phyloP scores from a whole-genome alignment of 2,329 filamentous ascomycete species.

The Xylaria sp. region DNA sequence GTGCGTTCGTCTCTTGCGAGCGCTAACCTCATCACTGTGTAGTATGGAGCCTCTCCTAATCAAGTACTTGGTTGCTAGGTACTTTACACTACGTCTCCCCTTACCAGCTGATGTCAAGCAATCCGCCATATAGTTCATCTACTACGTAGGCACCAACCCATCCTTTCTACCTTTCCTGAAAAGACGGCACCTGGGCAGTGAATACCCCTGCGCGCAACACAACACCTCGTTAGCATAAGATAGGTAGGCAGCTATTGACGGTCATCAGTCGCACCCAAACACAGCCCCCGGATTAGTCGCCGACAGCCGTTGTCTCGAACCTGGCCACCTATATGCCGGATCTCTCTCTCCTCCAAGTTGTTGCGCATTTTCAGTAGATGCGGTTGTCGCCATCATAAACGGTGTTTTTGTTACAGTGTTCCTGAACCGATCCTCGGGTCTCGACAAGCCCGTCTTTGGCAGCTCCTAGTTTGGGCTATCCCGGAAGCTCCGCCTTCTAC shows the following conservation, averaged over 20 bases:
- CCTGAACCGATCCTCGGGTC: not conserved
- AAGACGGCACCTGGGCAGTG: not conserved
- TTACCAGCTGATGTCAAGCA: conserved; percentile 22
- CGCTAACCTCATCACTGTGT: not conserved
- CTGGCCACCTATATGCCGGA: conserved; percentile 9
- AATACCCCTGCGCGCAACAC: conserved; percentile 10
- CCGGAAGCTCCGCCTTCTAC: conserved; percentile 28
- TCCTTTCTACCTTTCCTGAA: conserved; percentile 4
- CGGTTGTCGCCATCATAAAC: conserved; percentile 11
- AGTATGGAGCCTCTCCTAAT: conserved; percentile 3
- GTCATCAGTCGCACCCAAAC: conserved; percentile 13
- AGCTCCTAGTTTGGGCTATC: conserved; percentile 13
- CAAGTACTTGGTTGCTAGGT: not conserved
- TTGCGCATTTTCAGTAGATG: conserved; percentile 9
- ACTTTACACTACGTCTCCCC: not conserved
- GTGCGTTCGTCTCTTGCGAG: not conserved
- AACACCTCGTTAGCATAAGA: conserved; percentile 18
- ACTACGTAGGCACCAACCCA: conserved; percentile 5
- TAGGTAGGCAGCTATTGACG: conserved; percentile 17
- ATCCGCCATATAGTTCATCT: conserved; percentile 16
- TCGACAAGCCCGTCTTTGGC: conserved; percentile 14
- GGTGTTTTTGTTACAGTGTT: conserved; percentile 1
- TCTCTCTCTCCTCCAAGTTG: conserved; percentile 10
- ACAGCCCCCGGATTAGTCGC: conserved; percentile 8
- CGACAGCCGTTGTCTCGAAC: conserved; percentile 6